Evolutionary conservation across 108 stramenopile genomes (phyloP), one percentile per base, ranked within the genome.

Genomic region (Nitzschia sp.): DNA sequence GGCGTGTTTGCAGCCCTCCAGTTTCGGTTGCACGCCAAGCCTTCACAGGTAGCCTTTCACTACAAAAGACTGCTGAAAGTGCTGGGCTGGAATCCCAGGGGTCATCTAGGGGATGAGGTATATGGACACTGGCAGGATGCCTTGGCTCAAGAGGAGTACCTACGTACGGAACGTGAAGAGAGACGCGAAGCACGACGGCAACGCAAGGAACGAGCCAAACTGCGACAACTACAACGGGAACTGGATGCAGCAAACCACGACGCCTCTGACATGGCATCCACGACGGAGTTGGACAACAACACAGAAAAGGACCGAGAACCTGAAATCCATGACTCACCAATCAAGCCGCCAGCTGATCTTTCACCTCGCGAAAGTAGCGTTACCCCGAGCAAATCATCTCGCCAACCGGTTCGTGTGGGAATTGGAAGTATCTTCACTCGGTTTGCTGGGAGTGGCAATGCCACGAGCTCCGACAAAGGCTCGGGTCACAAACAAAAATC

Each of bases 21-120:
- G 20, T 94, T 94, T 70, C 80, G 76, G 3, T 77, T 94, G 25
- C 88, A 87, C 29, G 85, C 88, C 21, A 82, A 75, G 20, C 93
- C 90, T 38, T 85, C 79, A 6, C 83, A 91, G 51, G 90, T 94
- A n/a, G 89, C 90, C 24, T 94, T 94, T 73, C 93, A 94, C 71
- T 94, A 89, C 74, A 86, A 76, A 52, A 72, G 87, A 8, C 61
- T 94, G 9, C 73, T 94, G 61, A 88, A 89, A 44, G 65, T 74
- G 0, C 54, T 91, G 24, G 88, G 80, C 26, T 85, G 82, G 85
- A 68, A 86, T 50, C 65, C 90, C 21, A 53, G 83, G 14, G 61
- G 65, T 17, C 90, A 94, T 66, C 73, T 94, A 9, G 90, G 89
- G 19, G 56, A 66, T 24, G 73, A 86, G 66, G 87, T 90, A 88